Base-by-base conservation (phyloP, 805 yeast species). In the Saccharomycopsis sp. region DNA sequence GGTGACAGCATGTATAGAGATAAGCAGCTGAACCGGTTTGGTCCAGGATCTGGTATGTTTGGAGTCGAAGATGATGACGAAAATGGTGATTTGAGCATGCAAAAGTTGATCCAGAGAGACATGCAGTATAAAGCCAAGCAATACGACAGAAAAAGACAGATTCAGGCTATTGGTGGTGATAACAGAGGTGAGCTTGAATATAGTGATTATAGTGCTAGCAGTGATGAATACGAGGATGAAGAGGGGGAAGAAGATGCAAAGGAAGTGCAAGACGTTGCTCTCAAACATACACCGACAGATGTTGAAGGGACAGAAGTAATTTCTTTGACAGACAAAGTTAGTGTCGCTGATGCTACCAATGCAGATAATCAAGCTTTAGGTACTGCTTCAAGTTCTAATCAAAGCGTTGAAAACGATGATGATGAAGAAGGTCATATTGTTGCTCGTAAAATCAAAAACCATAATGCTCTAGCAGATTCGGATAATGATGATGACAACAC, bases 401-500 rank as follows among this genome's bases (percentile, higher is more conserved):
- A n/a, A n/a, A 29, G 12, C 12, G 46, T 24, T 7, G 54, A 51
- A 8, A 23, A 51, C 4, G 46, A 29, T 23, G 37, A 16, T 4
- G 24, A 37, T 8, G 50, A 24, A 12, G 55, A 52, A 14, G 41
- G 21, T 18, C 40, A 24, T 4, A 47, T 40, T 16, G 40, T 34
- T 20, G 9, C 37, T 52, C 48, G 20, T 24, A 40, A 34, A 14
- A 29, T 20, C 48, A 44, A 44, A 12, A 44, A 29, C 57, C 57
- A 2, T 65, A 62, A 29, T 12, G 63, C 53, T 15, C 65, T 54
- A 16, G 66, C 62, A 7, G 62, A 57, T 18, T 64, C 59, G 14
- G 57, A 50, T 18, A 71, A 66, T 18, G 74, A 68, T 16, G 66
- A 66, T 5, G 67, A 61, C 18, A 60, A 57, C 7, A 61, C 51